Evolutionary conservation across 176 grass and related monocot species (phyloP), one percentile per base, ranked within the genome.

Genomic region (Ampelocalamus luodianensis): DNA sequence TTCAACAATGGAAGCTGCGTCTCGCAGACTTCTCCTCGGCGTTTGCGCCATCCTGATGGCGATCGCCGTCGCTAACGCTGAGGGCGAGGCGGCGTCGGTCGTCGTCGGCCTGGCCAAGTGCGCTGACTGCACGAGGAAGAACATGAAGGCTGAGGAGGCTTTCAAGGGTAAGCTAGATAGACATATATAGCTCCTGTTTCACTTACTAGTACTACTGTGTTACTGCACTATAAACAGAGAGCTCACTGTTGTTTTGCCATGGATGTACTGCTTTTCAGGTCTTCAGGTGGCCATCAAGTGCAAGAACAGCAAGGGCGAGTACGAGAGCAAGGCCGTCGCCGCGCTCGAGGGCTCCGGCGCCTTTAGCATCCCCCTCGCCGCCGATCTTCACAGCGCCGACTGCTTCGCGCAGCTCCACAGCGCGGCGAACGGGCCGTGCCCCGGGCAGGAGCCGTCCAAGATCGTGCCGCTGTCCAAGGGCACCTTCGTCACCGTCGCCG

Each of bases 71-170:
- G 17, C 40, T 3, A 61, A 8, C 7, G 80, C 80, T 9, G 80
- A 24, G 0, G 12, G 17, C 6, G 62, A 68, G 4, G 17, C 83
- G 3, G 24, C 74, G 1, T 69, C 64, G 6, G 74, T 85, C 37
- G 74, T 78, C 11, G 60, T 87, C 13, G 85, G 85, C 37, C 26
- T 66, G 36, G 78, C 85, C 48, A 87, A 87, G 38, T 87, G 85
- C 48, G 59, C 60, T 8, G 70, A 81, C 60, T 87, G 85, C 85
- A 87, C 78, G 0, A 67, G 85, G 60, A 87, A 81, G 85, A 87
- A 81, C 46, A 32, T 77, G 83, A 85, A 85, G 10, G 37, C 72
- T 4, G 72, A 85, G 49, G 43, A 63, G 0, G 74, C 50, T 46
- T 85, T 85, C 83, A 85, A 78, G 64, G 61, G 82, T 84, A 74